Evolutionary conservation across 306 rosid species (phyloP).

Genomic region (Astragalus glycyphyllos): DNA sequence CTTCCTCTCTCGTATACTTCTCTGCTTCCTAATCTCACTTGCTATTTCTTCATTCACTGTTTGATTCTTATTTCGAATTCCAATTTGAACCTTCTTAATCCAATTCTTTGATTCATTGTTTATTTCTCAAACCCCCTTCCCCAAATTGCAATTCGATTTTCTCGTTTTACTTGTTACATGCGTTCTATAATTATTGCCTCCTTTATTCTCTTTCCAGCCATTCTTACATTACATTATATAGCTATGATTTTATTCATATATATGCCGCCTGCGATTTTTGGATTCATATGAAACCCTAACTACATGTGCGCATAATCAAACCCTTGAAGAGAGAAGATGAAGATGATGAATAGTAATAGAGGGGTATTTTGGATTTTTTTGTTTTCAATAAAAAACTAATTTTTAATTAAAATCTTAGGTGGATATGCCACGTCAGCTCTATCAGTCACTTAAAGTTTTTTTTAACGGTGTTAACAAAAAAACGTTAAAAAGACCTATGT

Average conservation of each 20-base stretch:
- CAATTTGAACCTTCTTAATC: neutral
- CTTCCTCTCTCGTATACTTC: too few relatives aligned
- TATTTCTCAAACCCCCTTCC: neutral
- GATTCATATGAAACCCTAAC: neutral
- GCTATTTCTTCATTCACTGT: neutral
- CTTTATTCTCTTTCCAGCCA: neutral
- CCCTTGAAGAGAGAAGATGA: too few relatives aligned
- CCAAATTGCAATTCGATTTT: neutral
- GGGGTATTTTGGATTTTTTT: too few relatives aligned
- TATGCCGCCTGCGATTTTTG: neutral
- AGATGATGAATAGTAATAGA: too few relatives aligned
- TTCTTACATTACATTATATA: neutral
- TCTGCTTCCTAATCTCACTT: neutral
- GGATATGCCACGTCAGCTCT: too few relatives aligned
- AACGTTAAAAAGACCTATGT: too few relatives aligned
- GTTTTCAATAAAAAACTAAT: too few relatives aligned
- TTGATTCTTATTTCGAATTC: neutral
- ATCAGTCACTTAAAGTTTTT: too few relatives aligned
- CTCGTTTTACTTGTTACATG: neutral
- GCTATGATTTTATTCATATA: too few relatives aligned
- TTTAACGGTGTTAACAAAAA: too few relatives aligned
- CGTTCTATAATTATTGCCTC: neutral
- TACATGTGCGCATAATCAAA: neutral
- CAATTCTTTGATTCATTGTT: too few relatives aligned
- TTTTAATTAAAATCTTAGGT: too few relatives aligned